Evolutionary conservation across 495 filamentous ascomycete species (phyloP).

Genomic region (Podospora australis): DNA sequence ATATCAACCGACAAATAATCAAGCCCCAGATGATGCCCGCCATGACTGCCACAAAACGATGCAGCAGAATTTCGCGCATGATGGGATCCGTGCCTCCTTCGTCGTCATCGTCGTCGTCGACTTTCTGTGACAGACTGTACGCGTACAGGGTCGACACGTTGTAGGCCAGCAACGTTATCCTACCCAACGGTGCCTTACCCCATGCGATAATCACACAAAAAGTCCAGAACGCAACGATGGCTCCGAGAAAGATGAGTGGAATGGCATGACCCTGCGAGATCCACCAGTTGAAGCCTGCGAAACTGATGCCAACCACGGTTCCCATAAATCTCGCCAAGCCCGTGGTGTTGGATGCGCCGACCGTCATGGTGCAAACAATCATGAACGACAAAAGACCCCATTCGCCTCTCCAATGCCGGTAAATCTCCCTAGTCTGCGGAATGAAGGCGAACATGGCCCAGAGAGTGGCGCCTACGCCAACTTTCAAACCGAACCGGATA

Average conservation of each 20-base stretch:
- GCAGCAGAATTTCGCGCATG: constrained; percentile 82
- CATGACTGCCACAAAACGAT: constrained; percentile 82
- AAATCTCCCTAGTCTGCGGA: constrained; percentile 66
- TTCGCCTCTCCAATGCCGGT: constrained; percentile 87
- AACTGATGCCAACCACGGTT: constrained; percentile 72
- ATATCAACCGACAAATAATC: constrained; percentile 80
- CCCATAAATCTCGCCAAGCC: constrained; percentile 81
- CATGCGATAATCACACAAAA: constrained; percentile 83
- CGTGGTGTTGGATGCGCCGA: constrained; percentile 90
- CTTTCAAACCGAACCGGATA: constrained; percentile 77
- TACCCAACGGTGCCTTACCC: constrained; percentile 81
- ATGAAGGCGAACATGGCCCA: constrained; percentile 87
- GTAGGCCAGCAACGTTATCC: constrained; percentile 90
- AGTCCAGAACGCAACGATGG: constrained; percentile 70
- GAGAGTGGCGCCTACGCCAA: constrained; percentile 78
- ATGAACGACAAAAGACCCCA: constrained; percentile 97
- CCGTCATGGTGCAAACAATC: constrained; percentile 96
- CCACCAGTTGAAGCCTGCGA: constrained; percentile 72
- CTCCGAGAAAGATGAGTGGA: constrained; percentile 69
- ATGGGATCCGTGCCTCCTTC: constrained; percentile 81
- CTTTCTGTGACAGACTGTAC: constrained; percentile 74
- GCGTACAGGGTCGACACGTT: constrained; percentile 95
- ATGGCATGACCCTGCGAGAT: constrained; percentile 63
- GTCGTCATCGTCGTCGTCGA: constrained; percentile 71
- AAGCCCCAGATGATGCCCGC: constrained; percentile 88